Base-by-base conservation (phyloP, 2,329 filamentous ascomycete genomes). In the Penicillium sp. region DNA sequence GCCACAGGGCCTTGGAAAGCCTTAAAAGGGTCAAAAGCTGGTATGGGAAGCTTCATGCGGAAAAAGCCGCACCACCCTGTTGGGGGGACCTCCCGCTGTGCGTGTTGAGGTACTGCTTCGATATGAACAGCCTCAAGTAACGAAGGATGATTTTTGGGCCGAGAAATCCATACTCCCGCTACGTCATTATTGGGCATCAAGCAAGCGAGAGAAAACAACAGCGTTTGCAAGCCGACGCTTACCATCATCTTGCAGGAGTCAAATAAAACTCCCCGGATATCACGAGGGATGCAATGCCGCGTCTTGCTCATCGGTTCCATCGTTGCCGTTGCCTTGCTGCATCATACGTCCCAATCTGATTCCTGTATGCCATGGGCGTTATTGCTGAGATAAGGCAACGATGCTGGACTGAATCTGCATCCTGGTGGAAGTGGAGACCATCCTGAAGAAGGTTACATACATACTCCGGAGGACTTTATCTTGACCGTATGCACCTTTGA, bases 181-280 rank as follows among this genome's bases (percentile, higher is more conserved):
- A 66, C 68, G 62, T 67, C 67, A 67, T 70, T 61, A 67, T 70
- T 62, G 67, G 68, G 68, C 68, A 69, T 57, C 65, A 69, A 67
- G 54, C 65, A 69, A 67, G 54, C 48, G 35, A 47, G 49, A 44
- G 46, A 64, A 26, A 58, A 23, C 53, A 50, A 59, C 55, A 61
- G 59, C 21, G 60, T 58, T 62, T n/a, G 31, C 38, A 49, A 58
- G 56, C 49, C 41, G 21, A 47, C 46, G 11, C 56, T 49, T 48
- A 46, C 57, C 44, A 53, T 63, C 44, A 47, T 49, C 47, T 52
- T 61, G 47, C 57, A 52, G n/a, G 17, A 38, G 57, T 41, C 13
- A 41, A 41, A 41, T 41, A 41, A 41, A 41, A 41, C 35, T 41
- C 35, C 35, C 35, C 11, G 9, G 35, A 41, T 30, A 23, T 7